Conservation (phyloP, 2,329 filamentous ascomycete genomes). For the Parastagonospora avenae region DNA sequence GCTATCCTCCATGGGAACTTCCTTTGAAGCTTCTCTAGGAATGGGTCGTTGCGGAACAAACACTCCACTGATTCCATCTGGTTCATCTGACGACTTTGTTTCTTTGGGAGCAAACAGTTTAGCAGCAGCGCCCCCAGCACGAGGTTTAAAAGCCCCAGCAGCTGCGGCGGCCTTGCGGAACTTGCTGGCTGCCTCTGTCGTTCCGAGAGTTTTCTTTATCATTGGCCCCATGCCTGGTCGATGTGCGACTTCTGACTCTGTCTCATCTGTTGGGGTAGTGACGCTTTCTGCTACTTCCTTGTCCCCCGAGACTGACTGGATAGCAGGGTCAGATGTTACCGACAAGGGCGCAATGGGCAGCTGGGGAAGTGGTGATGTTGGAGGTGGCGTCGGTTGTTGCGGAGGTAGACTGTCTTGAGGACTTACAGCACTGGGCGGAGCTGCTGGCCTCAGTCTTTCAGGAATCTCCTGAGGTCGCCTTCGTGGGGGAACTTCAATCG, state of each 20-base stretch:
- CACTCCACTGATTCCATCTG: constrained; percentile 88
- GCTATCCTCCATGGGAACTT: constrained; percentile 29
- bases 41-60: constrained; percentile 68
- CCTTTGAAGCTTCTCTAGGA: constrained; percentile 31
- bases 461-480: constrained; percentile 35
- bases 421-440: constrained; percentile 11
- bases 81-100: constrained; percentile 67
- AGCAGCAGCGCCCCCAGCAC: constrained; percentile 84
- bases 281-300: constrained; percentile 43
- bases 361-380: constrained; percentile 33
- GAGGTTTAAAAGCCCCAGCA: constrained; percentile 79
- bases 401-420: constrained; percentile 11
- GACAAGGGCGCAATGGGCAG: constrained; percentile 18
- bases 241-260: constrained; percentile 59
- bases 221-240: constrained; percentile 87
- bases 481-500: constrained; percentile 29
- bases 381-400: constrained; percentile 27
- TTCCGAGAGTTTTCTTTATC: constrained; percentile 80
- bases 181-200: constrained; percentile 72
- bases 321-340: constrained; percentile 17
- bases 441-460: constrained; percentile 30
- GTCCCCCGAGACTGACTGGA: constrained; percentile 13
- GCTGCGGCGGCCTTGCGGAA: constrained; percentile 78
- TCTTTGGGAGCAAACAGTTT: constrained; percentile 64
- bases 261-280: constrained; percentile 51